Conservation (phyloP, 768 basidiomycete genomes). For the Leccinellum albellum region DNA sequence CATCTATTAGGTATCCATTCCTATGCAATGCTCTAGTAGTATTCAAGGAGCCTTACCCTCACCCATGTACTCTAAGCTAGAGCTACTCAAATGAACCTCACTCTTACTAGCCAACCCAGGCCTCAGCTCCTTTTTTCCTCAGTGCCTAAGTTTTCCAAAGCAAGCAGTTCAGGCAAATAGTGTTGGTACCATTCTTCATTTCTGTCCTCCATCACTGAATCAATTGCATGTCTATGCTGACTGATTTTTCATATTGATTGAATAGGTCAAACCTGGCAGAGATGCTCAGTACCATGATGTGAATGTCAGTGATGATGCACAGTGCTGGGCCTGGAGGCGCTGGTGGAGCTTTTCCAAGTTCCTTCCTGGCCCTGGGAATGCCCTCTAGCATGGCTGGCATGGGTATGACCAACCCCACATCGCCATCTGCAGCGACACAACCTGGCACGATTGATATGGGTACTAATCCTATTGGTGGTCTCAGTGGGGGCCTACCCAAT, state of each 20-base stretch:
- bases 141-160: too few relatives aligned
- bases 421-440: too few relatives aligned
- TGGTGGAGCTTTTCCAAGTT: constrained; percentile 27
- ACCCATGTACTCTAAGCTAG: too few relatives aligned
- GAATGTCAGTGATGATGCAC: constrained; percentile 50
- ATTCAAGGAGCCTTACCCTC: too few relatives aligned
- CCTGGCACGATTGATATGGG: too few relatives aligned
- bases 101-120: too few relatives aligned
- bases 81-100: too few relatives aligned
- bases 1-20: too few relatives aligned
- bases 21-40: too few relatives aligned
- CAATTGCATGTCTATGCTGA: background rate
- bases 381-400: constrained; percentile 31
- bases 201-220: background rate
- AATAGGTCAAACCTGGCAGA: constrained; percentile 75
- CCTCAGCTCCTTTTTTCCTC: too few relatives aligned
- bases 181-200: constrained; percentile 41
- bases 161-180: constrained; percentile 68
- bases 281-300: constrained; percentile 67
- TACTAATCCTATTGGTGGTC: too few relatives aligned
- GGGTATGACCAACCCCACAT: constrained; percentile 24
- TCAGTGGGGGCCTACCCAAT: too few relatives aligned
- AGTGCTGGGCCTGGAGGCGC: constrained; percentile 33
- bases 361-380: constrained; percentile 62
- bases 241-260: background rate